Percentiles rank a stretch among this genome's conserved stretches.
Conservation (phyloP, 176 grass and related monocot species). For the Sorghum bicolor region Sorghum_bicolor_NCBIv3 NC_012872.2:4274001-4274500, state of each 20-base stretch:
- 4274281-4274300: slow-evolving; percentile 60
- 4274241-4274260: neutral
- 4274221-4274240: neutral
- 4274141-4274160: neutral
- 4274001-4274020: neutral
- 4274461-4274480: slow-evolving; percentile 4
- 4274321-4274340: neutral
- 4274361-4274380: slow-evolving; percentile 31
- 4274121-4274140: neutral
- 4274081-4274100: neutral
- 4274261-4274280: slow-evolving; percentile 17
- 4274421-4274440: slow-evolving; percentile 9
- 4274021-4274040: too few relatives aligned
- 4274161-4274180: slow-evolving; percentile 51
- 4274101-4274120: neutral
- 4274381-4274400: slow-evolving; percentile 58
- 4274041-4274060: neutral
- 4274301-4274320: slow-evolving; percentile 31
- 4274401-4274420: slow-evolving; percentile 57
- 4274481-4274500: neutral
- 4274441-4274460: neutral
- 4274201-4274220: neutral
- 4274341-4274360: slow-evolving; percentile 17
- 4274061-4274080: neutral
- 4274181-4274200: neutral